Base-by-base conservation (phyloP, 192 early-diverging fungal genomes). In the Coemansia sp. region DNA sequence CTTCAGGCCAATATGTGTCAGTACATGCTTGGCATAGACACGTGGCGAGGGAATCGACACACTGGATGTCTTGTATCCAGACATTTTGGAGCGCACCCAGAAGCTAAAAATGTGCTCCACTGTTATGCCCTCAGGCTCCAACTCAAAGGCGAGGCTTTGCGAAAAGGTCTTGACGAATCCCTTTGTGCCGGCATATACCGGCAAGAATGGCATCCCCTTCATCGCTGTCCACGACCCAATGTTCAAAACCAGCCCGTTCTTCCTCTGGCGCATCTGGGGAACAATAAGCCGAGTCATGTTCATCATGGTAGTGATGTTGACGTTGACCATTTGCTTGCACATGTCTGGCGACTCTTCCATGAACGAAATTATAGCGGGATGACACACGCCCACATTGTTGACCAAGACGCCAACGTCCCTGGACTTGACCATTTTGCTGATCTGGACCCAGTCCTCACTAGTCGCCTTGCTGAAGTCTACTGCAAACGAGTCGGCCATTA, bases 51-150 rank as follows among this genome's bases (percentile, higher is more conserved):
- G 96, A 37, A 93, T 91, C 19, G 90, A 62, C 31, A 88, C 80
- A 40, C 86, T 84, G n/a, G 93, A 74, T 32, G 85, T 87, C 66
- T 95, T 85, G 70, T 97, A 94, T 69, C 97, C 97, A 51, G 88
- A 91, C 96, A 99, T 97, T 41, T 90, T 89, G 3, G 95, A 93
- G n/a, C 89, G 85, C 51, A 97, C 95, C 89, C 95, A 99, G 74
- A 92, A 96, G 29, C 93, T 93, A 63, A 94, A 96, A 45, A 97
- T 76, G 76, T 94, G 88, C 73, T 97, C 87, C 36, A 99, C 94
- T 24, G 89, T 86, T 25, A 98, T 87, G 20, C 90, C 90, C 36
- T 88, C 85, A 2, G 85, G 77, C 41, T 86, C 77, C 54, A 96
- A 68, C 74, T 98, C 97, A 31, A 85, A 86, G 20, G 90, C 94